phyloP scores from a whole-genome alignment of 805 yeast genomes.

The Blastobotrys parvus region DNA sequence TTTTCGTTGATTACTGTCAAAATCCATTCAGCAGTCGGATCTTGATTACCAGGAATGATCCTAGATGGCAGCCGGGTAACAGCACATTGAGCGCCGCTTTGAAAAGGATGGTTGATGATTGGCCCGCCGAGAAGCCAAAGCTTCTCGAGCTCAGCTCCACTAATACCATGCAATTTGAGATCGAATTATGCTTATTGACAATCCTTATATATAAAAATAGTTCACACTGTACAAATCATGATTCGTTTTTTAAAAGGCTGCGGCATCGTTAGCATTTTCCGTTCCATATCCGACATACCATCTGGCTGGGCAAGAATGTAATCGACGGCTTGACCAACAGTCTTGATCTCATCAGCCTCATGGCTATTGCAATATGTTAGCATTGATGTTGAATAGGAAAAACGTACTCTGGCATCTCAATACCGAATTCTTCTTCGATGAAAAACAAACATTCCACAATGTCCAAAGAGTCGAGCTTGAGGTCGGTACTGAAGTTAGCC shows the following conservation, averaged over 20 bases:
- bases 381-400: background rate
- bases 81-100: too few species aligned
- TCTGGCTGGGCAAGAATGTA: conserved; percentile 57
- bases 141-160: too few species aligned
- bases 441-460: conserved; percentile 95
- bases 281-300: conserved; percentile 31
- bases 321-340: conserved; percentile 88
- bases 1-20: too few species aligned
- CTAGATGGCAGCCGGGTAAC: too few species aligned
- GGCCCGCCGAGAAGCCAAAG: too few species aligned
- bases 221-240: background rate
- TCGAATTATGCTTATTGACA: background rate
- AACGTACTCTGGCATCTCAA: conserved; percentile 44
- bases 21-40: too few species aligned
- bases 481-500: conserved; percentile 41
- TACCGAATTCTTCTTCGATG: conserved; percentile 77
- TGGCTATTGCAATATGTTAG: conserved; percentile 31
- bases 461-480: conserved; percentile 89
- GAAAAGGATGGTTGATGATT: too few species aligned
- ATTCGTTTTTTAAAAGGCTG: too few species aligned
- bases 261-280: too few species aligned
- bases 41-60: too few species aligned
- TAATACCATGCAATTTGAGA: too few species aligned
- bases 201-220: background rate
- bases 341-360: conserved; percentile 87